Base-by-base conservation (phyloP, 352 stramenopile species). In the Pseudoperonospora humuli region DNA sequence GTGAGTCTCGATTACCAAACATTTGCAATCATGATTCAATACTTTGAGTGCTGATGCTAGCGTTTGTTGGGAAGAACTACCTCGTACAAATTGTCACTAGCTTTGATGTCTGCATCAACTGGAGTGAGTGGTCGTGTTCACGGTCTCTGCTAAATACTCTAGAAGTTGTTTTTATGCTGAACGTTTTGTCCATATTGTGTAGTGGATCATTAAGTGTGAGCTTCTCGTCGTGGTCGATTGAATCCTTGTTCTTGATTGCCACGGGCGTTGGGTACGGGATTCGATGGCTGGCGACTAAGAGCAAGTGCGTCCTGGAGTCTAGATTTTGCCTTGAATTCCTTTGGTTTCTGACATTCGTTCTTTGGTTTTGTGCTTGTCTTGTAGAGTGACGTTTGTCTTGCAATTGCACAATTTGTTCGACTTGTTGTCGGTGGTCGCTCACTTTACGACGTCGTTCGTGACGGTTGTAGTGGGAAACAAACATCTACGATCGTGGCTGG, bases 171-270 rank as follows among this genome's bases (percentile, higher is more conserved):
- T n/a, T n/a, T n/a, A n/a, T n/a, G n/a, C n/a, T n/a, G n/a, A n/a
- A n/a, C n/a, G n/a, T n/a, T n/a, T n/a, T n/a, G n/a, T n/a, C n/a
- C n/a, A n/a, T n/a, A n/a, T n/a, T 89, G 6, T 64, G 78, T 32
- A 78, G 75, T 15, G 74, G 81, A 1, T 75, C 76, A 5, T 47
- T 90, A 11, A 39, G 64, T 7, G 68, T 93, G 38, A 84, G 51
- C 40, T 80, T 88, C 36, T 88, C 76, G 24, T 85, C 73, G 7
- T 93, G 81, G 81, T 84, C 78, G 0, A 60, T 91, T 53, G 81
- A 93, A 44, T 88, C 78, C 31, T 45, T 75, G 10, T 66, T 91
- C 9, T 57, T 90, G 15, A 87, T 87, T 34, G 67, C 70, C 11
- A 85, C 76, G 1, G 70, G 68, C 6, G 67, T 88, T 23, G 74